Evolutionary conservation across 2,329 filamentous ascomycete species (phyloP).

Genomic region (Aureobasidium sp.): DNA sequence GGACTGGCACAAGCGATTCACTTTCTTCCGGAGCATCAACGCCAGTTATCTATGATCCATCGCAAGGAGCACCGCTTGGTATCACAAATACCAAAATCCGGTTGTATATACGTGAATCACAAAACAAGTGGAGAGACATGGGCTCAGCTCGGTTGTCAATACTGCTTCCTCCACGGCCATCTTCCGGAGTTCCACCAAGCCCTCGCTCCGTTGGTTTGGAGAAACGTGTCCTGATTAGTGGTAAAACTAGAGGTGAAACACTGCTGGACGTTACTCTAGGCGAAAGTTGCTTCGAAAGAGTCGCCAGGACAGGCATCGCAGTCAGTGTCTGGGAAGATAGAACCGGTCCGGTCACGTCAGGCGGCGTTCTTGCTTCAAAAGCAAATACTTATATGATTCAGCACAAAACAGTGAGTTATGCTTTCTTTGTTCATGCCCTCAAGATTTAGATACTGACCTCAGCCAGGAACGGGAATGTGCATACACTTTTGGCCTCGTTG

Average conservation of each 20-base stretch:
- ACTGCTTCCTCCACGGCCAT: slow-evolving; percentile 56
- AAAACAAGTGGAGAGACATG: slow-evolving; percentile 83
- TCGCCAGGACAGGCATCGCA: slow-evolving; percentile 80
- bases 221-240: slow-evolving; percentile 76
- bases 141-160: slow-evolving; percentile 80
- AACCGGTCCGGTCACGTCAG: slow-evolving; percentile 42
- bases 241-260: slow-evolving; percentile 60
- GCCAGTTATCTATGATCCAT: slow-evolving; percentile 26
- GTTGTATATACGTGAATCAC: slow-evolving; percentile 69
- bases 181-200: slow-evolving; percentile 30
- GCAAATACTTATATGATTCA: slow-evolving; percentile 58
- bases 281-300: slow-evolving; percentile 74
- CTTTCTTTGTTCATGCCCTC: not conserved
- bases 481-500: slow-evolving; percentile 43
- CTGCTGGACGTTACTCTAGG: slow-evolving; percentile 79
- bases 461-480: slow-evolving; percentile 42
- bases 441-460: not conserved
- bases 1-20: slow-evolving; percentile 53
- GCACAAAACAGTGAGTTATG: slow-evolving; percentile 32
- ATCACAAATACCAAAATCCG: slow-evolving; percentile 79
- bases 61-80: slow-evolving; percentile 46
- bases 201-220: slow-evolving; percentile 51
- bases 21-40: slow-evolving; percentile 41
- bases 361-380: slow-evolving; percentile 49
- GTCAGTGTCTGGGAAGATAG: slow-evolving; percentile 73